Base-by-base conservation (phyloP, 305 asterid genomes). In the Rubia balearica region DNA sequence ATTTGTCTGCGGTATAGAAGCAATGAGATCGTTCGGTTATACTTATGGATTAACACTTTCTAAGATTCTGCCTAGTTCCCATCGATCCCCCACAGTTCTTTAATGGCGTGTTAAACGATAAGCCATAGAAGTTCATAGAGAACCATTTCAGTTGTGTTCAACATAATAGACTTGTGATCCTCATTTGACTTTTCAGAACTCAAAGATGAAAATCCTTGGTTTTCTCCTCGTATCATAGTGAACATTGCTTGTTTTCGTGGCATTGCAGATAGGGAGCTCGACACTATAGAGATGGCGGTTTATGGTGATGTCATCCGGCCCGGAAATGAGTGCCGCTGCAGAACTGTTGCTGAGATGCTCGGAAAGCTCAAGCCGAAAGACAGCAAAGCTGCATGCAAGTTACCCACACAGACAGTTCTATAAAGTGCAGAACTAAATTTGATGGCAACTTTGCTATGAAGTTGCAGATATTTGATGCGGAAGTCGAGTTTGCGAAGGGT, bases 271-370 rank as follows among this genome's bases (percentile, higher is more conserved):
- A 90, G 79, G 83, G 98, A 90, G 85, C 92, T 92, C 7, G 98
- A 92, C 73, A 63, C 87, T 57, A 81, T 92, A 40, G 98, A 92
- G 83, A 92, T 92, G 97, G 97, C 96, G 14, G 96, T 92, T 41
- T 92, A 90, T 46, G 96, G 98, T 24, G 96, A 92, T 51, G 95
- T 88, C 21, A 67, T 85, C 21, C 85, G 98, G 72, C 97, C 97
- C 19, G 97, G 96, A 80, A 88, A 92, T 17, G 90, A 88, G 71
- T 92, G 98, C 24, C 92, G 93, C 22, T 92, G 98, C 84, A 83
- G 86, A 83, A 90, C 95, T 33, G 85, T 90, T 61, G 98, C 95
- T 68, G 97, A 92, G 79, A 80, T 87, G 88, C 92, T 92, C 33
- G 98, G 97, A 4, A 81, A 82, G 68, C 79, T 67, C 84, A 92